Percentiles rank a stretch among this genome's conserved stretches.
Conservation (phyloP, 805 yeast species). For the Vanderwaltozyma verrucispora region DNA sequence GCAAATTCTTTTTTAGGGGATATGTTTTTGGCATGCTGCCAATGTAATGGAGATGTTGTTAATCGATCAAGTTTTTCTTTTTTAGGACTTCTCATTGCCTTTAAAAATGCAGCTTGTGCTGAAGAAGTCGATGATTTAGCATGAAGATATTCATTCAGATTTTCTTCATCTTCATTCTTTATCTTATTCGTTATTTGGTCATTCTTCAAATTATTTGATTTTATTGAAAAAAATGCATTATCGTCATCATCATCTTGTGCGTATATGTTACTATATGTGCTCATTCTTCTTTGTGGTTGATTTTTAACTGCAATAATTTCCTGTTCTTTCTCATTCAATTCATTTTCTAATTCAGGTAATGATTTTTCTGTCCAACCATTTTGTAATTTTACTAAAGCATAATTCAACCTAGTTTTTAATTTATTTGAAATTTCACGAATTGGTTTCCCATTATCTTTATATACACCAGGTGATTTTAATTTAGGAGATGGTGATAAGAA, state of each 20-base stretch:
- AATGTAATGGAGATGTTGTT: conserved; percentile 4
- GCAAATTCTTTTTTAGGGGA: conserved; percentile 10
- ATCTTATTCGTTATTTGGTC: not conserved
- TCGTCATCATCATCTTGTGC: conserved; percentile 6
- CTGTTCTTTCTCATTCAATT: conserved; percentile 5
- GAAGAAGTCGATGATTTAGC: conserved; percentile 24
- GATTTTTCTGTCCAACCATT: conserved; percentile 26
- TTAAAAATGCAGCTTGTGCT: conserved; percentile 32
- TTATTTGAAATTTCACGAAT: conserved; percentile 33
- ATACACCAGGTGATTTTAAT: conserved; percentile 22
- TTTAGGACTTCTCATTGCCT: conserved; percentile 27
- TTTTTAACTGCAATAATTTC: not conserved
- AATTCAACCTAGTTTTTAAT: conserved; percentile 32
- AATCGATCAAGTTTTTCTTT: not conserved
- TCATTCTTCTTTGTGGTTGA: conserved; percentile 8
- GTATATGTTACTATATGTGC: conserved; percentile 2
- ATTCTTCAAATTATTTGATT: not conserved
- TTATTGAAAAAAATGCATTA: not conserved
- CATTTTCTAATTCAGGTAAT: conserved; percentile 19
- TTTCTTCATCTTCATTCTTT: not conserved
- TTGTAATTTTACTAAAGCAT: conserved; percentile 33
- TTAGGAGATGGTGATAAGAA: conserved; percentile 27
- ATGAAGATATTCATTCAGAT: not conserved
- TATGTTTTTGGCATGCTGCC: conserved; percentile 1
- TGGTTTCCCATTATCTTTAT: conserved; percentile 22